Conservation (phyloP, 768 basidiomycete species). For the Tulasnella sp. region DNA sequence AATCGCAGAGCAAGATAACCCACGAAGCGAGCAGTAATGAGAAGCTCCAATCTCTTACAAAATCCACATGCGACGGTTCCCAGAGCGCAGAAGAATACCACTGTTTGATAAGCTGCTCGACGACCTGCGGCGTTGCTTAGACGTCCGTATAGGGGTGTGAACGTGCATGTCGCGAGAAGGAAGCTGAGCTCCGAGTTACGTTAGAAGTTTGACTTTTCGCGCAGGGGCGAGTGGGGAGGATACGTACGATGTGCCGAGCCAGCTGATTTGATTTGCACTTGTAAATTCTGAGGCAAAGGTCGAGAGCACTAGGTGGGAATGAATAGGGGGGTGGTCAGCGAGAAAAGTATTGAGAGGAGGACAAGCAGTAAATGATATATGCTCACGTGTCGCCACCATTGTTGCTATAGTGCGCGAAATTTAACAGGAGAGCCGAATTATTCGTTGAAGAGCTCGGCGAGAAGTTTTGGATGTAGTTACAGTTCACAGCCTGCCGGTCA, state of each 20-base stretch:
- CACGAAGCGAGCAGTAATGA: slow-evolving; percentile 68
- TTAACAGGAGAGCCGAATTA: not conserved
- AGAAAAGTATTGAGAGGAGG: not conserved
- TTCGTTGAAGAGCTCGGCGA: not conserved
- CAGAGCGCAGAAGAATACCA: slow-evolving; percentile 50
- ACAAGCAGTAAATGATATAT: not conserved
- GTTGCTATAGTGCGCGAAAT: slow-evolving; percentile 42
- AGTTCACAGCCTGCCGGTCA: slow-evolving; percentile 41
- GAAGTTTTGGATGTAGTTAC: slow-evolving; percentile 32
- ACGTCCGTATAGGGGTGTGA: slow-evolving; percentile 75
- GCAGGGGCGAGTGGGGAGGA: not conserved
- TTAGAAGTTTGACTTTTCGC: not conserved
- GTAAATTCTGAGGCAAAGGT: slow-evolving; percentile 74
- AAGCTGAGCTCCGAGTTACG: slow-evolving; percentile 40
- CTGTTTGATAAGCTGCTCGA: slow-evolving; percentile 56
- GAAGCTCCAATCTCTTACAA: slow-evolving; percentile 58
- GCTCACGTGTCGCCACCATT: slow-evolving; percentile 67
- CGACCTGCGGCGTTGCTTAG: slow-evolving; percentile 71
- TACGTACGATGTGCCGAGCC: slow-evolving; percentile 68
- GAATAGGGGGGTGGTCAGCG: not conserved
- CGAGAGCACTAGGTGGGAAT: slow-evolving; percentile 47
- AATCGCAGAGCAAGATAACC: slow-evolving; percentile 32
- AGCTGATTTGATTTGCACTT: slow-evolving; percentile 69
- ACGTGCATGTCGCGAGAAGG: slow-evolving; percentile 69
- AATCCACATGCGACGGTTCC: slow-evolving; percentile 64